Percentiles rank a stretch among this genome's conserved stretches.
phyloP scores from a whole-genome alignment of 1,284 basidiomycete species.

The Trichosporon sp. region DNA sequence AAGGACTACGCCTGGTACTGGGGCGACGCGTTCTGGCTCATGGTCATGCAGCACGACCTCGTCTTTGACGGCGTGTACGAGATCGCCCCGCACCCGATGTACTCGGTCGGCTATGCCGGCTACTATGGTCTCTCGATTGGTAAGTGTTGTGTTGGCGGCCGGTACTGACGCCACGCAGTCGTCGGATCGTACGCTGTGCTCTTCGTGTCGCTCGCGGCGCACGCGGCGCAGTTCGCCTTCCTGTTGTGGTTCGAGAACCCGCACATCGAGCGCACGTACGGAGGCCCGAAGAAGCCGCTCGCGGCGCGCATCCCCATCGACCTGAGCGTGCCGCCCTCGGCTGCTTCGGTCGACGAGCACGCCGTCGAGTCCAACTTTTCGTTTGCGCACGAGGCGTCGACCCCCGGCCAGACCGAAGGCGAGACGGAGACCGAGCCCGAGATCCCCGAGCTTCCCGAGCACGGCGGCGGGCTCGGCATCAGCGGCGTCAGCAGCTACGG shows the following conservation, averaged over 20 bases:
- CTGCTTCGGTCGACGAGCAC: neutral
- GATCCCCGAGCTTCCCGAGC: conserved; percentile 35
- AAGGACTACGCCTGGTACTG: conserved; percentile 88
- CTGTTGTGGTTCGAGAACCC: conserved; percentile 96
- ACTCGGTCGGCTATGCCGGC: conserved; percentile 80
- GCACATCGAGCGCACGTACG: conserved; percentile 89
- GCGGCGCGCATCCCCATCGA: conserved; percentile 70
- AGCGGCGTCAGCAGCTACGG: neutral
- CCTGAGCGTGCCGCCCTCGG: conserved; percentile 8
- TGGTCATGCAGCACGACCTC: conserved; percentile 60
- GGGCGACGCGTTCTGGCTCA: conserved; percentile 92
- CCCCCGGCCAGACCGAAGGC: conserved; percentile 65
- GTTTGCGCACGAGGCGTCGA: conserved; percentile 37
- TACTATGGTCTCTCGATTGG: conserved; percentile 83
- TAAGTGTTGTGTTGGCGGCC: conserved; percentile 17
- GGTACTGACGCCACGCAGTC: conserved; percentile 24
- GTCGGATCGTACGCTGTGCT: conserved; percentile 75
- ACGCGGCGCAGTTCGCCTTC: conserved; percentile 93
- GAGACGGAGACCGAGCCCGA: conserved; percentile 64
- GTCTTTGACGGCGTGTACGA: conserved; percentile 99
- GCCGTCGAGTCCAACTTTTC: conserved; percentile 10
- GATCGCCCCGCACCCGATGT: conserved; percentile 55
- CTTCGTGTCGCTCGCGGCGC: conserved; percentile 86
- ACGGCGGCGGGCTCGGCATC: neutral
- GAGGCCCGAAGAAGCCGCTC: conserved; percentile 73